Percentiles rank a stretch among this genome's conserved stretches.
phyloP scores from a whole-genome alignment of 2,329 filamentous ascomycete species.

The Arachnomyces sp. region DNA sequence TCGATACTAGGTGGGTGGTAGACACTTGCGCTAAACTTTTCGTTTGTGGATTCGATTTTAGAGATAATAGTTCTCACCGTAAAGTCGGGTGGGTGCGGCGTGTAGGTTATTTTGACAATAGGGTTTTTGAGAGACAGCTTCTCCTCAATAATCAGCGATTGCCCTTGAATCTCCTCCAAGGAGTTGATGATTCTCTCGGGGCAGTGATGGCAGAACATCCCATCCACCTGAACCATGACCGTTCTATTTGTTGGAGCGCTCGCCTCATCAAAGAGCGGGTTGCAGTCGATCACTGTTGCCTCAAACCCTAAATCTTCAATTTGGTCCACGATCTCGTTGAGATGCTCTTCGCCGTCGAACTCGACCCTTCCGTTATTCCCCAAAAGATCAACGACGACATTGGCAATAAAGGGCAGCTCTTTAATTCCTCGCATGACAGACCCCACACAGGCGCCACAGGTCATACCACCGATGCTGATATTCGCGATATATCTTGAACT shows the following conservation, averaged over 20 bases:
- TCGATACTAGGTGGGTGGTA: constrained; percentile 78
- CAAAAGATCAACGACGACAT: constrained; percentile 45
- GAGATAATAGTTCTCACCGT: constrained; percentile 69
- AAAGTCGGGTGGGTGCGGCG: constrained; percentile 58
- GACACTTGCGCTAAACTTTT: constrained; percentile 59
- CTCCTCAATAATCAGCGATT: constrained; percentile 29
- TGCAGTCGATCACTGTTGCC: constrained; percentile 47
- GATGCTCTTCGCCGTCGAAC: constrained; percentile 41
- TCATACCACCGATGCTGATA: constrained; percentile 50
- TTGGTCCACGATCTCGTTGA: constrained; percentile 39
- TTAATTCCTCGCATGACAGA: constrained; percentile 42
- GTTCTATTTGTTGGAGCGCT: constrained; percentile 42
- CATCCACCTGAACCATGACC: constrained; percentile 59
- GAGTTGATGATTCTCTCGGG: constrained; percentile 41
- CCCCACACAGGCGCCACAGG: constrained; percentile 49
- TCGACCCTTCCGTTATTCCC: constrained; percentile 43
- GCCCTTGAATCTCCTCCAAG: constrained; percentile 42
- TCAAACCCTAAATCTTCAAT: constrained; percentile 59
- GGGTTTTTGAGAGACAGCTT: constrained; percentile 54
- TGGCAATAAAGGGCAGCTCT: constrained; percentile 38
- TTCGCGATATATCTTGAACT: constrained; percentile 31
- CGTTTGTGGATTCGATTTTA: constrained; percentile 59
- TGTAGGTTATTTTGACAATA: constrained; percentile 63
- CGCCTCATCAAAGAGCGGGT: constrained; percentile 25
- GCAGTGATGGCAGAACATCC: constrained; percentile 69